These are phyloP conservation scores for Lizonia empirigonia DNA, from an alignment of 2,329 filamentous ascomycete genomes.

Conservation along the genomic window DNA sequence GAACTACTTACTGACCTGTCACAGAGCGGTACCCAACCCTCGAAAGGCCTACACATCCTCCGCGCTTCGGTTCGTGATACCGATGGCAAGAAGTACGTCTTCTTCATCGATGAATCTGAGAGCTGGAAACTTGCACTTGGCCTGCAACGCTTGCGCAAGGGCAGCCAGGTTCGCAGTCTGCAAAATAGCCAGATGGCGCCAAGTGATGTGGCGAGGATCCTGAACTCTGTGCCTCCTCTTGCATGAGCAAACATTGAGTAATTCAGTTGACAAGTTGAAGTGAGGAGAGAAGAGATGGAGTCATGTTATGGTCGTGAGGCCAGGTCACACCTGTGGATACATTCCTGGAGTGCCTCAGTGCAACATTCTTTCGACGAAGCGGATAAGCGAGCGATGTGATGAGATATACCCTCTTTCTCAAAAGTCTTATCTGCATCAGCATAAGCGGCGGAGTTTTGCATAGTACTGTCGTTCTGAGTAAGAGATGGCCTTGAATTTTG, in stretches of 20 bases:
- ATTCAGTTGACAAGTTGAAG: neutral
- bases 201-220: constrained; percentile 48
- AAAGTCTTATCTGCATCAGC: constrained; percentile 19
- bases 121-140: constrained; percentile 68
- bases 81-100: constrained; percentile 66
- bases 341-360: constrained; percentile 8
- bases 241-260: constrained; percentile 2
- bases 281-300: neutral
- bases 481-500: neutral
- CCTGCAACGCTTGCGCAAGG: constrained; percentile 61
- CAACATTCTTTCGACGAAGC: neutral
- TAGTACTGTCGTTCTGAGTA: constrained; percentile 1
- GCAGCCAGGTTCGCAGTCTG: constrained; percentile 61
- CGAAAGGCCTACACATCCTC: constrained; percentile 58
- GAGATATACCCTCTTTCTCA: constrained; percentile 17
- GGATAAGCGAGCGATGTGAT: constrained; percentile 13
- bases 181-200: constrained; percentile 59
- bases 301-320: neutral
- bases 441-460: constrained; percentile 20
- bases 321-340: neutral
- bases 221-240: constrained; percentile 42
- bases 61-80: constrained; percentile 63
- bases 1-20: constrained; percentile 16
- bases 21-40: constrained; percentile 52
- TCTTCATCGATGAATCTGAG: constrained; percentile 63